phyloP scores from a whole-genome alignment of 1,139 yeast species.

The Pichia inconspicua region DNA sequence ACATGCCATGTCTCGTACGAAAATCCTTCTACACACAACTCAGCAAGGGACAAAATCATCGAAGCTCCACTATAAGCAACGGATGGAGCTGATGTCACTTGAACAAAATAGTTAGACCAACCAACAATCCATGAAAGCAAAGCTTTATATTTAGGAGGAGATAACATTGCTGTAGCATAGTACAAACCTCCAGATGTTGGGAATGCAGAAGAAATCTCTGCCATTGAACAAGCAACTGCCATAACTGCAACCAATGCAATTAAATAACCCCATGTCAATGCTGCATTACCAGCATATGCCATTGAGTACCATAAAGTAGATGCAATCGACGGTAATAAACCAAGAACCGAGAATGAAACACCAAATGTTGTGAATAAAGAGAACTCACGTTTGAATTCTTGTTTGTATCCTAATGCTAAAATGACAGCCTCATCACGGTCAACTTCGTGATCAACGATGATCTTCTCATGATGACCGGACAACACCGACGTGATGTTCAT shows the following conservation, averaged over 20 bases:
- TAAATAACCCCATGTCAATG: conserved; percentile 49
- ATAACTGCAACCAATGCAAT: conserved; percentile 36
- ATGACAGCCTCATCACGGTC: conserved; percentile 49
- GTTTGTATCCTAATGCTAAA: conserved; percentile 63
- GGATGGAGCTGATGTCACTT: conserved; percentile 52
- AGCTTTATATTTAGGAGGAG: conserved; percentile 48
- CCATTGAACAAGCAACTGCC: conserved; percentile 49
- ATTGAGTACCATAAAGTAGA: conserved; percentile 43
- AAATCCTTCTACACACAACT: conserved; percentile 31
- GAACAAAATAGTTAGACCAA: conserved; percentile 53
- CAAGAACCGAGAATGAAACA: conserved; percentile 66
- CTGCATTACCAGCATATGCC: conserved; percentile 45
- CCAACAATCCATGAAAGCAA: conserved; percentile 53
- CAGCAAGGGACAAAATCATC: conserved; percentile 49
- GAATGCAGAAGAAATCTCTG: conserved; percentile 55
- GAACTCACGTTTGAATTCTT: conserved; percentile 66
- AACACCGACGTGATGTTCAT: conserved; percentile 25
- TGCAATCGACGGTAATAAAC: conserved; percentile 63
- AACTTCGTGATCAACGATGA: conserved; percentile 35
- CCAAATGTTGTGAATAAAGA: conserved; percentile 54
- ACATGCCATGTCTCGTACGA: conserved; percentile 43
- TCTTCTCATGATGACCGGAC: conserved; percentile 22
- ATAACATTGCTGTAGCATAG: conserved; percentile 41
- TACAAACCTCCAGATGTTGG: conserved; percentile 70
- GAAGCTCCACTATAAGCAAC: conserved; percentile 55